Base-by-base conservation (phyloP, 257 asterid species). In the Schizonepeta tenuifolia region DNA sequence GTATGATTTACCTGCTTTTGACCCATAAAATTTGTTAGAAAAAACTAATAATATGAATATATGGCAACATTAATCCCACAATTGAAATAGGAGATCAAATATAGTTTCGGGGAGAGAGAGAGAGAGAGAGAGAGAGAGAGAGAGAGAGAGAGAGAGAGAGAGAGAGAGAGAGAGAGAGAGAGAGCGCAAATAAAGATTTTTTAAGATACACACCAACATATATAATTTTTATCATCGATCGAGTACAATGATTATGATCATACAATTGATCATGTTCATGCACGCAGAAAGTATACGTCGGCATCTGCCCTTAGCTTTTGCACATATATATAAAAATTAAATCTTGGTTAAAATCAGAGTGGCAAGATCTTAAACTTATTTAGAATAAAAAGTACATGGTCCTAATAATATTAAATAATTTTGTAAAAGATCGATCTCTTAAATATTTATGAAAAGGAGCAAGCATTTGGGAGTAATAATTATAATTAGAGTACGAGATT, bases 271-370 rank as follows among this genome's bases (percentile, higher is more conserved):
- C 26, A 24, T 58, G 65, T 70, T 71, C 65, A 77, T 77, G 81
- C 81, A 70, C 77, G 73, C 74, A 76, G 67, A 69, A 49, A 75
- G 54, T 41, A 17, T 67, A 43, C 50, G 44, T 75, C 38, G 36
- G 20, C 8, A 44, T 31, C 15, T 33, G 24, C 69, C 55, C 28
- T 65, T 74, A n/a, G 40, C 43, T 74, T 28, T 14, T 6, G 0
- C 15, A 49, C 8, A 28, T 20, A 51, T 36, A 69, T 69, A 69
- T 54, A 36, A 0, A 36, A 0, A 31, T 31, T n/a, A 26, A 59
- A 60, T 62, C 71, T 38, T 73, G 49, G 7, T 38, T 41, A 9
- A 1, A 20, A 10, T 10, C 24, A 50, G 62, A 4, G 26, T 46
- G 70, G 18, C 61, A 63, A 72, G 18, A 47, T 36, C 43, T 35